A percentile compares a stretch with the other conserved stretches of the same genome.
Evolutionary conservation across 2,329 filamentous ascomycete species (phyloP).

Genomic region (Chaetoscypha palmicola): DNA sequence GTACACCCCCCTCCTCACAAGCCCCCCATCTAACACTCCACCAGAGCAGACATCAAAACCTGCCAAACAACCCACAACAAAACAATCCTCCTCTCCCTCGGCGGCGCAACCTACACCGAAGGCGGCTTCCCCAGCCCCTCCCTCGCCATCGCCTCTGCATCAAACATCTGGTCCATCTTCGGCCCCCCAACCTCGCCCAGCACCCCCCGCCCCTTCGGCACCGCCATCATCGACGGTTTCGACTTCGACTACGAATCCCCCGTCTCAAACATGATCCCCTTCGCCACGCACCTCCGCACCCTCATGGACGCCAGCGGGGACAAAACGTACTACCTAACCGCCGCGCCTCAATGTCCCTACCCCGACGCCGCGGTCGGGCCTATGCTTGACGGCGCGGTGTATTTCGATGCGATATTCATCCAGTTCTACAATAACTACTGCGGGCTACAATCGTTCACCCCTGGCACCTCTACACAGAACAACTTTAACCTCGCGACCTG

Average conservation of each 20-base stretch:
- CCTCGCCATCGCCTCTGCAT: constrained; percentile 48
- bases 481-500: constrained; percentile 58
- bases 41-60: constrained; percentile 11
- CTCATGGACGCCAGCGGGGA: constrained; percentile 44
- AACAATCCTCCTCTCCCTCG: constrained; percentile 2
- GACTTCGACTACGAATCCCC: constrained; percentile 65
- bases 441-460: constrained; percentile 45
- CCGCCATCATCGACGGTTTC: constrained; percentile 62
- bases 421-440: constrained; percentile 49
- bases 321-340: constrained; percentile 53
- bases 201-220: constrained; percentile 58
- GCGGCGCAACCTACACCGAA: constrained; percentile 56
- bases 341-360: constrained; percentile 62
- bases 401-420: constrained; percentile 35
- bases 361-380: constrained; percentile 53
- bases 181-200: constrained; percentile 43
- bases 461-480: constrained; percentile 38
- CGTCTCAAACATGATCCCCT: constrained; percentile 52
- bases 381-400: constrained; percentile 47
- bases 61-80: constrained; percentile 3
- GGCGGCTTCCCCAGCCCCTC: constrained; percentile 53
- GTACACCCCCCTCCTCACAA: neutral
- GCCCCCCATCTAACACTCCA: neutral
- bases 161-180: constrained; percentile 64
- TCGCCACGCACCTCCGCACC: constrained; percentile 50